Conservation (phyloP, 495 filamentous ascomycete species). For the Eremomyces bilateralis region DNA sequence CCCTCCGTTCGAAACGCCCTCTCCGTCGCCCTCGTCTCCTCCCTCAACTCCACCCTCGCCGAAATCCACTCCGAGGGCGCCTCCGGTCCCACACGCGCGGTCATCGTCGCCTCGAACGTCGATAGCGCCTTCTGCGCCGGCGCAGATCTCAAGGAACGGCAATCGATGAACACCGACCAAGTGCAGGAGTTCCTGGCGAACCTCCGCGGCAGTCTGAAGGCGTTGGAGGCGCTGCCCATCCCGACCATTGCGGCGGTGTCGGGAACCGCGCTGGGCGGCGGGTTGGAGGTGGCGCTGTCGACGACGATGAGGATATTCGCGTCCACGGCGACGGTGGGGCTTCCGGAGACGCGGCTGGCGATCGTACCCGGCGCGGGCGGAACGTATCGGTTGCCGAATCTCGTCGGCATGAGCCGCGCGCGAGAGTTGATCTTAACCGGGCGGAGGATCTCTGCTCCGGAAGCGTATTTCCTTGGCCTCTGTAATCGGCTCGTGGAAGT, state of each 20-base stretch:
- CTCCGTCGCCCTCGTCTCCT: constrained; percentile 49
- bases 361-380: constrained; percentile 93
- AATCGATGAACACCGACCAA: not conserved
- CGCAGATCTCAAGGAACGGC: constrained; percentile 70
- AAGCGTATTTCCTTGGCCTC: constrained; percentile 68
- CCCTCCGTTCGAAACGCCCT: constrained; percentile 76
- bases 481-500: constrained; percentile 67
- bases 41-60: constrained; percentile 45
- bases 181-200: constrained; percentile 53
- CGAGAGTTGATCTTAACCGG: constrained; percentile 75
- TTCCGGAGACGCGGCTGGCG: constrained; percentile 77
- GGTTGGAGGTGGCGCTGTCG: constrained; percentile 71
- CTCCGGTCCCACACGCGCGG: constrained; percentile 41
- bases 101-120: constrained; percentile 58
- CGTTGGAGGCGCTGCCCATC: constrained; percentile 48
- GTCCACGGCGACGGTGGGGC: constrained; percentile 46
- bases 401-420: constrained; percentile 57
- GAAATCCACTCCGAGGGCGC: constrained; percentile 46
- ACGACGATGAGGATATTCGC: constrained; percentile 71
- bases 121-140: constrained; percentile 81
- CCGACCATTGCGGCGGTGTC: constrained; percentile 75
- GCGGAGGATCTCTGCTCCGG: constrained; percentile 48
- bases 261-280: constrained; percentile 69
- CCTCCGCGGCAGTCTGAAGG: constrained; percentile 49
- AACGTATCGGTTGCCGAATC: constrained; percentile 55